Base-by-base conservation (phyloP, 441 rosid genomes). In the Melastoma candidum region DNA sequence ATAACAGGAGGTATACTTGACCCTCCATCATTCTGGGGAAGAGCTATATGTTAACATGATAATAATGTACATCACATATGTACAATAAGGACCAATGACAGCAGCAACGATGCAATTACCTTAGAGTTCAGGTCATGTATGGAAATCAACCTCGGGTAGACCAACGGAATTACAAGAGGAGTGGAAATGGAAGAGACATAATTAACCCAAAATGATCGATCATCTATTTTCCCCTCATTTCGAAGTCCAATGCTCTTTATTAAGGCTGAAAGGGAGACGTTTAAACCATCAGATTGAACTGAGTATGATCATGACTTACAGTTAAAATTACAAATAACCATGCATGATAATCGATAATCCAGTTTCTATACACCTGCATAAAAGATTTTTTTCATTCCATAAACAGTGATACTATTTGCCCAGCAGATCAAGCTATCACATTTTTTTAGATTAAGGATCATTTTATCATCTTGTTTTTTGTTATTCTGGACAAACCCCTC, bases 91-190 rank as follows among this genome's bases (percentile, higher is more conserved):
- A 49, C 58, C 24, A 5, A 36, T 25, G 49, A 27, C 11, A 3
- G 44, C 41, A 47, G 17, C 12, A 22, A 44, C 26, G 47, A 36
- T 12, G 6, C 44, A 45, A 36, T 32, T 76, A 77, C 97, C 85
- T 75, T 83, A 43, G 73, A 58, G 65, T 77, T 77, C 60, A 87
- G 90, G 67, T 84, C 80, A 65, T 90, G 97, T 66, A 90, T 69
- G 46, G 97, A 51, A 66, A 90, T 69, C 95, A 94, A 80, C 74
- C 99, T 87, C 48, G 98, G 97, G 70, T 84, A 79, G 66, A 85
- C 95, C 66, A 85, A 71, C 9, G 97, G 95, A 59, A 90, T 75
- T 13, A 90, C 97, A 60, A 76, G 66, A 64, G 94, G 85, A 71
- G 83, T 62, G 57, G 97, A 77, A 56, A 82, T 71, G 44, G 85